Percentiles rank a stretch among this genome's conserved stretches.
Evolutionary conservation across 495 filamentous ascomycete genomes (phyloP).

Genomic region (Aspergillus haitiensis): DNA sequence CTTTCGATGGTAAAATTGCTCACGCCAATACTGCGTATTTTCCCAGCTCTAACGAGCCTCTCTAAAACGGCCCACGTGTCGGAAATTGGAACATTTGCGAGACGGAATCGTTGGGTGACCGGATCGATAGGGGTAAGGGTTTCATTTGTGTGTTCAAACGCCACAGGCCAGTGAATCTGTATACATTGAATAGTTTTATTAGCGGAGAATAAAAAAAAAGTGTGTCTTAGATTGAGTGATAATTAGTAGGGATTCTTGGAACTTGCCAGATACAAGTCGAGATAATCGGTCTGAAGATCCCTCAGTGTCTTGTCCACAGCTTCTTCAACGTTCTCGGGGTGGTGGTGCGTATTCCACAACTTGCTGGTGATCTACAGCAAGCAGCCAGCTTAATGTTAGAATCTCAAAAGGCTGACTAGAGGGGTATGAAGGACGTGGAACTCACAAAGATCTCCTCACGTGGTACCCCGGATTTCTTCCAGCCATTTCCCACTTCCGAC

Average conservation of each 20-base stretch:
- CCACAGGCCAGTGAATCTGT: slow-evolving; percentile 43
- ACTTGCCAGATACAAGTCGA: slow-evolving; percentile 50
- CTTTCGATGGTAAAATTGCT: slow-evolving; percentile 71
- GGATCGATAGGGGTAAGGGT: slow-evolving; percentile 37
- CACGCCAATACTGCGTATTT: slow-evolving; percentile 75
- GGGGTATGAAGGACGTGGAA: background rate
- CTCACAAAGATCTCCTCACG: slow-evolving; percentile 47
- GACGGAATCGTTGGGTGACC: slow-evolving; percentile 36
- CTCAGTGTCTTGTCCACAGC: slow-evolving; percentile 44
- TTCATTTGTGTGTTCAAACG: slow-evolving; percentile 66
- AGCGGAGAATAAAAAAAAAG: background rate
- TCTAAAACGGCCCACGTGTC: slow-evolving; percentile 73
- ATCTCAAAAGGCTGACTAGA: background rate
- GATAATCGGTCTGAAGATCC: slow-evolving; percentile 46
- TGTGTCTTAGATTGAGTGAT: too few species aligned
- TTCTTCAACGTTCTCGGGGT: slow-evolving; percentile 41
- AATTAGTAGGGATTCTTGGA: too few species aligned
- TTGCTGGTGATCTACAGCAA: slow-evolving; percentile 40
- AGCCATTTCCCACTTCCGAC: slow-evolving; percentile 44
- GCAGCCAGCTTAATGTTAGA: background rate
- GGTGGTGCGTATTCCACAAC: slow-evolving; percentile 48
- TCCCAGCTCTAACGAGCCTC: slow-evolving; percentile 62
- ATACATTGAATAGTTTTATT: background rate
- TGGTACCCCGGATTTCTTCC: slow-evolving; percentile 44
- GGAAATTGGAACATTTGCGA: slow-evolving; percentile 36